A percentile compares a stretch with the other conserved stretches of the same genome.
Evolutionary conservation across 805 yeast species (phyloP).

Genomic region (Nakazawaea ishiwadae): DNA sequence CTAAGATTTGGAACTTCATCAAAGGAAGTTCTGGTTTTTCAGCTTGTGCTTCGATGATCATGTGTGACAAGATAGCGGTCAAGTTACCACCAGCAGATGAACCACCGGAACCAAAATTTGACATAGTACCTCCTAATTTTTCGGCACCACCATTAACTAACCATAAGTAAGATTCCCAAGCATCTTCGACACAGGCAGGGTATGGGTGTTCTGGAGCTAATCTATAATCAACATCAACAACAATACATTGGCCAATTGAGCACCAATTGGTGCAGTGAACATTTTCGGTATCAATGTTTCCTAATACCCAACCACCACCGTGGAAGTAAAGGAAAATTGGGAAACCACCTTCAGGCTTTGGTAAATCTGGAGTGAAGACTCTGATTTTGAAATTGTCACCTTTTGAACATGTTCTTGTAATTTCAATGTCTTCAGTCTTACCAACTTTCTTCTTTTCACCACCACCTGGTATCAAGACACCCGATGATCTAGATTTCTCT

Average conservation of each 20-base stretch:
- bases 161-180: conserved; percentile 32
- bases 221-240: conserved; percentile 43
- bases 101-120: conserved; percentile 37
- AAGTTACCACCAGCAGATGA: conserved; percentile 43
- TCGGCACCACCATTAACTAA: conserved; percentile 20
- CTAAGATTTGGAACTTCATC: conserved; percentile 33
- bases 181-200: conserved; percentile 44
- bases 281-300: conserved; percentile 35
- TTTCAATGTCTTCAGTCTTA: conserved; percentile 25
- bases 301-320: conserved; percentile 43
- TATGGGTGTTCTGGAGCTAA: conserved; percentile 45
- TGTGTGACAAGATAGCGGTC: conserved; percentile 22
- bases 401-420: conserved; percentile 28
- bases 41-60: conserved; percentile 28
- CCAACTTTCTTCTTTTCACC: conserved; percentile 25
- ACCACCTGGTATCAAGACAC: conserved; percentile 30
- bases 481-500: conserved; percentile 9
- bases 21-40: conserved; percentile 28
- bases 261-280: conserved; percentile 37
- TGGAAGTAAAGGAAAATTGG: conserved; percentile 36
- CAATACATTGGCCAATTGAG: conserved; percentile 30
- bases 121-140: conserved; percentile 23
- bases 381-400: conserved; percentile 24
- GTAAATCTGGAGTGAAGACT: conserved; percentile 33
- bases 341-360: conserved; percentile 31